These are phyloP conservation scores for Colletotrichum nymphaeae DNA, from an alignment of 2,329 filamentous ascomycete genomes.

Conservation along the genomic window DNA sequence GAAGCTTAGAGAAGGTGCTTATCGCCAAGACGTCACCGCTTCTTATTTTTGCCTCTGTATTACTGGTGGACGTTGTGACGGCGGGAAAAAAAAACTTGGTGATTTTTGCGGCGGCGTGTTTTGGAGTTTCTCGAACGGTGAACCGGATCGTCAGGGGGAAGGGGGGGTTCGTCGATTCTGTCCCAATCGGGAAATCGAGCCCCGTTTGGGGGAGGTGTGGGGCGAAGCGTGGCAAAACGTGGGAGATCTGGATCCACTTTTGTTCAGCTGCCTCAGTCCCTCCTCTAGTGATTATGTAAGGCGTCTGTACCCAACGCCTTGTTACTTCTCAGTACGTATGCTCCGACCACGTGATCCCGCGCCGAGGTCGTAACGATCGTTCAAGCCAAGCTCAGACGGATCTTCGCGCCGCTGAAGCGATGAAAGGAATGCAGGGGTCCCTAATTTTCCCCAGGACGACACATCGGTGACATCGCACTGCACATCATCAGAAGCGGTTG, in stretches of 20 bases:
- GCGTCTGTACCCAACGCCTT: too few species aligned
- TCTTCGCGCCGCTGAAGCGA: slow-evolving; percentile 16
- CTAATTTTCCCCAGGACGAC: neutral
- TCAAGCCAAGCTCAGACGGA: neutral
- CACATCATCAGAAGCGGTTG: neutral
- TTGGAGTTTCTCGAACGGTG: slow-evolving; percentile 7
- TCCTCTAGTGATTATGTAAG: neutral
- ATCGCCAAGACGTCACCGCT: neutral
- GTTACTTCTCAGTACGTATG: too few species aligned
- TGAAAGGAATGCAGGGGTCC: slow-evolving; percentile 4
- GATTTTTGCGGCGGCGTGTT: slow-evolving; percentile 20
- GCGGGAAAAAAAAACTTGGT: neutral
- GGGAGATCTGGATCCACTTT: neutral
- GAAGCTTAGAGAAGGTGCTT: neutral
- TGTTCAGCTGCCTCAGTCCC: neutral
- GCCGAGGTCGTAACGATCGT: slow-evolving; percentile 1
- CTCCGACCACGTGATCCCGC: neutral
- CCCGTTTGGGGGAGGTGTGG: neutral
- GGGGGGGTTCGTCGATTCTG: neutral
- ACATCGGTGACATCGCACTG: neutral
- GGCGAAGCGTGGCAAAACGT: neutral
- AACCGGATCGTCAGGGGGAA: slow-evolving; percentile 21
- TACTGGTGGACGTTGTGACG: neutral
- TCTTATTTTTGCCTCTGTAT: neutral
- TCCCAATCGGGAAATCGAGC: neutral